phyloP scores from a whole-genome alignment of 1,284 basidiomycete species.

The Ceratobasidium sp. region DNA sequence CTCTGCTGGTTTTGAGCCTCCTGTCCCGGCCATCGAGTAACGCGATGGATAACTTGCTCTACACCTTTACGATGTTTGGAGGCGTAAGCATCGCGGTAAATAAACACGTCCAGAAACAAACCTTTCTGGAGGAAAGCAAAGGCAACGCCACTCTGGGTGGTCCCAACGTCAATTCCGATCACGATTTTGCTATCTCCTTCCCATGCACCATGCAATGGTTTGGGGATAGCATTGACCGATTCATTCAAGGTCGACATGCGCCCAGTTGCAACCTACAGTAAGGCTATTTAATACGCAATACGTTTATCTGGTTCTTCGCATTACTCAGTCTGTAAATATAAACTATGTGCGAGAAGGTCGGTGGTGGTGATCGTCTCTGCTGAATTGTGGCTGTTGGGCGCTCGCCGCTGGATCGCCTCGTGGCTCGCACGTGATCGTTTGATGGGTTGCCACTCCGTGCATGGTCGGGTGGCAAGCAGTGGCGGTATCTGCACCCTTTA shows the following conservation, averaged over 20 bases:
- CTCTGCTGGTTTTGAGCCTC: slow-evolving; percentile 23
- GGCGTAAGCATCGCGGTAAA: background rate
- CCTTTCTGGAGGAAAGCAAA: slow-evolving; percentile 23
- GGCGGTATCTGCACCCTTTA: no score
- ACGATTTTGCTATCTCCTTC: slow-evolving; percentile 41
- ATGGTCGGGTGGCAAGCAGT: no score
- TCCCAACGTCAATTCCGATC: slow-evolving; percentile 46
- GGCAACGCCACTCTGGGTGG: slow-evolving; percentile 36
- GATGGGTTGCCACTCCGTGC: no score
- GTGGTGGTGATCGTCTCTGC: no score
- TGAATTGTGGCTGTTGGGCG: no score
- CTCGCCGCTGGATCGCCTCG: no score
- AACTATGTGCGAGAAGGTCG: no score
- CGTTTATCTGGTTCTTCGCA: no score
- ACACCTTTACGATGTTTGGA: background rate
- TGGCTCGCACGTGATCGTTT: no score
- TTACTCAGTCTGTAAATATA: no score
- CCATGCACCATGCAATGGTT: slow-evolving; percentile 38
- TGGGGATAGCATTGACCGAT: slow-evolving; percentile 18
- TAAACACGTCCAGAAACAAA: background rate
- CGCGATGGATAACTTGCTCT: slow-evolving; percentile 13
- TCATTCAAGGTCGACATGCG: background rate
- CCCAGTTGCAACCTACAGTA: no score
- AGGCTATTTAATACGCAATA: no score
- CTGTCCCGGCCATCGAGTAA: slow-evolving; percentile 45